Evolutionary conservation across 2,329 filamentous ascomycete genomes (phyloP), one percentile per base, ranked within the genome.

Genomic region (Colletotrichum trifolii): DNA sequence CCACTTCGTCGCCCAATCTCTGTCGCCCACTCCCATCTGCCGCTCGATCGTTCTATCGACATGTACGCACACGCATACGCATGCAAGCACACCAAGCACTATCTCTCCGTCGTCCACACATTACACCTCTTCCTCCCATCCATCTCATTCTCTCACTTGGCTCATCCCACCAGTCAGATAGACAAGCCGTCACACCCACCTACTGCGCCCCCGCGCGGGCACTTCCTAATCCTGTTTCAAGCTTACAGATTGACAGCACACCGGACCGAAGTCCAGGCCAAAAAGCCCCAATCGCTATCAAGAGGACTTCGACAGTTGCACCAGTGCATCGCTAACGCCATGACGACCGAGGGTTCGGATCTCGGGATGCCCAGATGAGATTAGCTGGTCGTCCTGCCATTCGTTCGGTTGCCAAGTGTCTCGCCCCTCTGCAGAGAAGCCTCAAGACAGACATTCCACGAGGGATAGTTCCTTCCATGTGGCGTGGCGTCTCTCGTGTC

Each of bases 181-280:
- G 47, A 33, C 39, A 38, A 53, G 60, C 50, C 12, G 35, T 47
- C 13, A 36, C 46, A 65, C 46, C 50, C 57, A 60, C 34, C 12
- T 39, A 13, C 61, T 64, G 50, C 61, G 61, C 62, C 62, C 62
- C 58, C 46, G 62, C 62, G 62, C 62, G 58, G 58, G 40, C 62
- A 46, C 25, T 53, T 53, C 36, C 46, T 50, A 40, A 48, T 56
- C 52, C 52, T 40, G 62, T 65, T 65, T 56, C 62, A 65, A 62
- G 52, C 58, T 40, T 47, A 53, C 52, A 43, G 53, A 47, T 39
- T 56, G 58, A 43, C 52, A 65, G 35, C 33, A 43, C 46, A 50
- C 56, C 39, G 62, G 58, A 61, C 54, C 60, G 47, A 47, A 43
- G 42, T 54, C 33, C 15, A 54, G 8, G n/a, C 40, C 45, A 13